These are phyloP conservation scores for Ganoderma lucidum DNA, from an alignment of 1,284 basidiomycete genomes.

Conservation along the genomic window DNA sequence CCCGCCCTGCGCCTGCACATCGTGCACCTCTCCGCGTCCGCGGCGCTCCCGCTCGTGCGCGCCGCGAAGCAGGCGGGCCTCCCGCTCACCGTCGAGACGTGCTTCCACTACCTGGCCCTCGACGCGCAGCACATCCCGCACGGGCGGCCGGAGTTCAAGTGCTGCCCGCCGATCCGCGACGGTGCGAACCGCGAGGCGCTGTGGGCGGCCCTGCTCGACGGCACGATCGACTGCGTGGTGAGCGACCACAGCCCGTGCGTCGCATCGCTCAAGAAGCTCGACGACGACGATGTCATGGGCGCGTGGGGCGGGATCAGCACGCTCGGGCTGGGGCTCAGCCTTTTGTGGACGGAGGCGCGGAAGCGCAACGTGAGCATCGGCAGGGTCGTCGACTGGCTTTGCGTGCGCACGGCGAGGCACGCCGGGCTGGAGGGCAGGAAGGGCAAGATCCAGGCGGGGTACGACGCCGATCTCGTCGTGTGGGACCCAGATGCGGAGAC, in stretches of 20 bases:
- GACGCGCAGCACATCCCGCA: slow-evolving; percentile 70
- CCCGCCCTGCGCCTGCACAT: slow-evolving; percentile 87
- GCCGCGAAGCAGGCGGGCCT: slow-evolving; percentile 69
- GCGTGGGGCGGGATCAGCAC: slow-evolving; percentile 96
- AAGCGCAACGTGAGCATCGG: slow-evolving; percentile 66
- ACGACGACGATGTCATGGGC: slow-evolving; percentile 81
- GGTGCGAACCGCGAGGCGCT: slow-evolving; percentile 74
- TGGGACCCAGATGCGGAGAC: slow-evolving; percentile 80
- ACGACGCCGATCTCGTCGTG: slow-evolving; percentile 86
- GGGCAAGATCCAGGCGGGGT: slow-evolving; percentile 75
- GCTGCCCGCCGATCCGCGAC: slow-evolving; percentile 92
- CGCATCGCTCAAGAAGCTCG: slow-evolving; percentile 81
- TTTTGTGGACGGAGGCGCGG: slow-evolving; percentile 84
- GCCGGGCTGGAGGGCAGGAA: slow-evolving; percentile 76
- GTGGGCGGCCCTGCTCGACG: slow-evolving; percentile 83
- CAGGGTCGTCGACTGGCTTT: slow-evolving; percentile 79
- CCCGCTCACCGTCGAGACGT: slow-evolving; percentile 90
- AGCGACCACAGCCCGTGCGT: slow-evolving; percentile 95
- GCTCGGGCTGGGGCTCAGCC: slow-evolving; percentile 85
- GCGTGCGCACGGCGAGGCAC: slow-evolving; percentile 76
- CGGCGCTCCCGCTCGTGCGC: slow-evolving; percentile 79
- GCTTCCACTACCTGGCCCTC: slow-evolving; percentile 91
- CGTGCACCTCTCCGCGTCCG: slow-evolving; percentile 89
- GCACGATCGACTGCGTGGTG: slow-evolving; percentile 89
- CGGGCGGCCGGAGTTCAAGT: slow-evolving; percentile 87